Evolutionary conservation across 768 basidiomycete species (phyloP), one percentile per base, ranked within the genome.

Genomic region (Podaxis sp.): DNA sequence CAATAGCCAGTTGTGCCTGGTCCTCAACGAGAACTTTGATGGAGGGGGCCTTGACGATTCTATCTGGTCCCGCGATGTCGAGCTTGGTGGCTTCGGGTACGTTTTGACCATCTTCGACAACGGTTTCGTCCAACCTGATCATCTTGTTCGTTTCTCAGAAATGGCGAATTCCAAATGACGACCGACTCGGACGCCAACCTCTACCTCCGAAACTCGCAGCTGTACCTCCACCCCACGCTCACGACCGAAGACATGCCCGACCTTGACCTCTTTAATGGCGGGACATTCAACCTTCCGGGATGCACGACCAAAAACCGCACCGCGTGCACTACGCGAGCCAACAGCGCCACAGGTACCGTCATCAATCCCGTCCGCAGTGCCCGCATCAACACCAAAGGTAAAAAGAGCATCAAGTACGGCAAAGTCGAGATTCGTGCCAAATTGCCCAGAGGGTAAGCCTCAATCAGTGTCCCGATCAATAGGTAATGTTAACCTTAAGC

Each of bases 221-320:
- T 95, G 38, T 94, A 92, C 73, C 82, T 95, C 67, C 80, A 87
- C 46, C 93, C 93, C 1, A 93, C 92, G 7, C 79, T 94, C 59
- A 91, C 91, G 0, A 78, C 83, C 1, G 11, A 50, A 5, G 86
- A 89, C 67, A 71, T 50, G 3, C 36, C 47, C 47, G 79, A 85
- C 61, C 77, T 72, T 38, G 74, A 75, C 61, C 67, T 87, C 35
- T 67, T 83, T 46, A 77, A 90, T 64, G 88, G 85, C 1, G 81
- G 80, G 64, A 85, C 80, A 0, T 87, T 83, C 64, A 88, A 88
- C 67, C 74, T 93, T 50, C 80, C 80, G 0, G 86, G 82, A 32
- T 92, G 90, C 71, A 91, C 89, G 10, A 65, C 65, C 18, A 64
- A 16, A 5, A 70, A 68, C 60, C 48, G 40, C 5, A 67, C 64